Evolutionary conservation across 208 protist species (phyloP).

Genomic region (Trichomonas vaginalis): DNA sequence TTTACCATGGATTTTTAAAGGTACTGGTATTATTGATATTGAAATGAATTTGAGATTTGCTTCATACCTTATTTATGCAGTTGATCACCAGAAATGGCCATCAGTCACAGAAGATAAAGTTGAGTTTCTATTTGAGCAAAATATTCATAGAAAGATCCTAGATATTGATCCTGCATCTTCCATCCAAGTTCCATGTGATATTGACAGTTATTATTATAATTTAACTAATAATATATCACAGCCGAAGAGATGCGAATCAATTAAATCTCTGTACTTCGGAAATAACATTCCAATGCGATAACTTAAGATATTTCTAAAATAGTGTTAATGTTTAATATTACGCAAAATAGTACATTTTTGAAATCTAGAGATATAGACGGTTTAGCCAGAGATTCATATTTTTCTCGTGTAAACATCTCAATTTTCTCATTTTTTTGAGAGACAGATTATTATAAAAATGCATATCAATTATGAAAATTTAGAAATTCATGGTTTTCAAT

Average conservation of each 20-base stretch:
- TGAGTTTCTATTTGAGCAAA: not conserved
- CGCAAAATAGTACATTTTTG: too few relatives aligned
- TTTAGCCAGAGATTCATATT: too few relatives aligned
- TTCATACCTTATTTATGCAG: not conserved
- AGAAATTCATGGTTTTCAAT: too few relatives aligned
- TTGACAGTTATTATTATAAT: not conserved
- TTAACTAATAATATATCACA: not conserved
- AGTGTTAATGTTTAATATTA: too few relatives aligned
- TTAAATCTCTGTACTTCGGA: not conserved
- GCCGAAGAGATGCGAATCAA: not conserved
- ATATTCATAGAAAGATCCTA: not conserved
- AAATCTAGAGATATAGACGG: too few relatives aligned
- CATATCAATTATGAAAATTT: too few relatives aligned
- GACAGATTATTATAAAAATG: too few relatives aligned
- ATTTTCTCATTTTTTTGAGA: too few relatives aligned
- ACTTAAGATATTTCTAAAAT: too few relatives aligned
- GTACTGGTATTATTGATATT: not conserved
- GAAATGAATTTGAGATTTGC: not conserved
- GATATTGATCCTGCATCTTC: not conserved
- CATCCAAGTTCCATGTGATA: not conserved
- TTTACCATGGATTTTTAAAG: not conserved
- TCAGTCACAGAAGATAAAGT: not conserved
- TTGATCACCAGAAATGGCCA: not conserved
- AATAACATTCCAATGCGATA: not conserved
- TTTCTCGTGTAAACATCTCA: too few relatives aligned